Conservation (phyloP, 2,329 filamentous ascomycete genomes). For the Leptographium radiaticola region DNA sequence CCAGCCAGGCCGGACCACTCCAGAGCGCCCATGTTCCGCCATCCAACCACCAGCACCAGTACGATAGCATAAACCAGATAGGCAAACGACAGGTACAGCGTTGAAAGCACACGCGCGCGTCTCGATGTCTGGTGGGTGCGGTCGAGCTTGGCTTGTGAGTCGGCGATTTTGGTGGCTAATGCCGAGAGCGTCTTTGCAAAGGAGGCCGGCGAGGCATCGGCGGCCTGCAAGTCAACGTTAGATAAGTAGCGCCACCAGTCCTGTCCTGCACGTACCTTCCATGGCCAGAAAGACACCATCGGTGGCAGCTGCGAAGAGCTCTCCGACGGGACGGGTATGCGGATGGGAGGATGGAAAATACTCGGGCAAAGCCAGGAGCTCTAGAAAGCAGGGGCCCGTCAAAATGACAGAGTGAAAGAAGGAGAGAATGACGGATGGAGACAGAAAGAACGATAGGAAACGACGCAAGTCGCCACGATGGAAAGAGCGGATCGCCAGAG, state of each 20-base stretch:
- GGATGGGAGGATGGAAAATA: background rate
- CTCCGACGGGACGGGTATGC: no score
- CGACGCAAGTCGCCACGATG: no score
- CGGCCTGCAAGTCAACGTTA: slow-evolving; percentile 41
- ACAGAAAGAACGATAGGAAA: no score
- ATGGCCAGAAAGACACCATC: slow-evolving; percentile 20
- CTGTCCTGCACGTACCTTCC: slow-evolving; percentile 6
- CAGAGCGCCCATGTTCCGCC: slow-evolving; percentile 57
- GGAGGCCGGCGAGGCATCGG: slow-evolving; percentile 70
- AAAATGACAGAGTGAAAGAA: no score
- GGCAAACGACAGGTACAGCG: slow-evolving; percentile 77
- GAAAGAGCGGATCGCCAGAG: no score
- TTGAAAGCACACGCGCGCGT: slow-evolving; percentile 73
- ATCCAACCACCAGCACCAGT: slow-evolving; percentile 72
- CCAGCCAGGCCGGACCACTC: slow-evolving; percentile 72
- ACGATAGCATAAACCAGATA: slow-evolving; percentile 82
- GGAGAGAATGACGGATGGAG: no score
- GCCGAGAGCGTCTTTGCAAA: slow-evolving; percentile 85
- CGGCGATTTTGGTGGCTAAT: slow-evolving; percentile 70
- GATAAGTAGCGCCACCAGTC: background rate
- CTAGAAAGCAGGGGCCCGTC: no score
- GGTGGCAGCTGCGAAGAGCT: background rate
- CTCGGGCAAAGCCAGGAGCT: no score
- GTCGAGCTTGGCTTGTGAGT: slow-evolving; percentile 62
- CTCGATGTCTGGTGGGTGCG: slow-evolving; percentile 57